These are phyloP conservation scores for Mycosphaerelloides madeirae DNA, from an alignment of 2,329 filamentous ascomycete species.

Conservation along the genomic window DNA sequence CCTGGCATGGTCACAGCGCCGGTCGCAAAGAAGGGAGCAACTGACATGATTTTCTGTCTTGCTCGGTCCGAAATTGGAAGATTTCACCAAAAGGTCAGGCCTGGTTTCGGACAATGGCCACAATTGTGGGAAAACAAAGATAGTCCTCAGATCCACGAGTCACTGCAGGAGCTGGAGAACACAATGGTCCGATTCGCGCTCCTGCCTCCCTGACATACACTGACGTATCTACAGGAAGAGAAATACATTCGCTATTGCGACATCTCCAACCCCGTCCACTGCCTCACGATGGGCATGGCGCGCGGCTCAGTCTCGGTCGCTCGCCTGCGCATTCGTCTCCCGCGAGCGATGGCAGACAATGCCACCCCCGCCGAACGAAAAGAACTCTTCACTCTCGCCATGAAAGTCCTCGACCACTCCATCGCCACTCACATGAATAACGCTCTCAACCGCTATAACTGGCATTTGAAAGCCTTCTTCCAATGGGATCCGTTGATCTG, in stretches of 20 bases:
- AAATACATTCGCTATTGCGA: slow-evolving; percentile 45
- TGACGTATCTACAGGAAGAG: slow-evolving; percentile 26
- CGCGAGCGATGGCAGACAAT: slow-evolving; percentile 31
- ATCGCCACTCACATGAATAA: slow-evolving; percentile 38
- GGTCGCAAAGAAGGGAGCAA: slow-evolving; percentile 46
- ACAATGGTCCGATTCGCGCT: slow-evolving; percentile 18
- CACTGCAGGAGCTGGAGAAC: slow-evolving; percentile 39
- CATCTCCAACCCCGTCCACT: slow-evolving; percentile 39
- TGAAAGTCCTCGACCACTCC: slow-evolving; percentile 40
- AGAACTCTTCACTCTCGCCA: slow-evolving; percentile 37
- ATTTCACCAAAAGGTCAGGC: slow-evolving; percentile 31
- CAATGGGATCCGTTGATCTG: slow-evolving; percentile 40
- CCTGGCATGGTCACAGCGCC: slow-evolving; percentile 46
- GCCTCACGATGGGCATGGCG: slow-evolving; percentile 42
- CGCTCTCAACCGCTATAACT: slow-evolving; percentile 45
- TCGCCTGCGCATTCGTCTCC: slow-evolving; percentile 44
- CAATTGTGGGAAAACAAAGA: slow-evolving; percentile 18
- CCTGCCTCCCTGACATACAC: too few relatives aligned
- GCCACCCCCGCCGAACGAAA: slow-evolving; percentile 34
- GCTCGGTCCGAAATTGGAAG: slow-evolving; percentile 41
- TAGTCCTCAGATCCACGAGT: slow-evolving; percentile 16
- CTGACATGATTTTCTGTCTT: slow-evolving; percentile 49
- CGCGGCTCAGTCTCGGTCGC: slow-evolving; percentile 42
- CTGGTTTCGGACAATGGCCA: slow-evolving; percentile 18
- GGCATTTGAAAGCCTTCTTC: slow-evolving; percentile 51